Evolutionary conservation across 768 basidiomycete species (phyloP), one percentile per base, ranked within the genome.

Genomic region (Russula virescens): DNA sequence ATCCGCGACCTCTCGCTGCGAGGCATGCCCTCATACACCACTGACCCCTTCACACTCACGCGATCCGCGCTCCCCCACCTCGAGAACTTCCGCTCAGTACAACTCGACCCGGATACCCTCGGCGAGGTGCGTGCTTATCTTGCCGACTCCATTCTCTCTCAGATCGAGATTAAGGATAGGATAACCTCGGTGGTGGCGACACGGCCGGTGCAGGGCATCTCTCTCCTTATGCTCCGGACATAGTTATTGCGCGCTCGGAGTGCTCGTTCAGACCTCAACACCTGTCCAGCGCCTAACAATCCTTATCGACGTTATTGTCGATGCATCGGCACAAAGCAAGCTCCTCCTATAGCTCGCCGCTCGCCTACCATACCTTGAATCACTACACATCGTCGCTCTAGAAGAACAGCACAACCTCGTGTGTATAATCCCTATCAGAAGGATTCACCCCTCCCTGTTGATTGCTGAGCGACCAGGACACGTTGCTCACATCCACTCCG

Each of bases 291-390:
- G 83, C 64, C 73, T 86, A 43, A 87, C 83, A 26, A 73, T 85
- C 28, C 81, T 86, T 74, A 80, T 81, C 43, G n/a, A n/a, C n/a
- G n/a, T 86, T 74, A 80, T 81, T 42, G 82, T 86, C 53, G 85
- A 85, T 63, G 72, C 78, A 26, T 60, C 62, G 4, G 69, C 72
- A 1, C 74, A 78, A 0, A 69, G 73, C 1, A 71, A 74, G 55
- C 72, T 87, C 55, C 71, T 87, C 25, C 64, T 73, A 2, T 78
- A 81, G 53, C 74, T 87, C 4, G 76, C 81, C 11, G 62, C 67
- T 47, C 76, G 81, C 5, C 74, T 86, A 5, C 78, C 79, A 0
- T 55, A 75, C 38, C 72, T 88, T 50, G 83, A 87, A 69, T 83
- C 84, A 1, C 70, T 87, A 34, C 84, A 87, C 67, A 73, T 87